These are phyloP conservation scores for Papilionanthe hybrid DNA, from an alignment of 116 monocot genomes.

Conservation along the genomic window DNA sequence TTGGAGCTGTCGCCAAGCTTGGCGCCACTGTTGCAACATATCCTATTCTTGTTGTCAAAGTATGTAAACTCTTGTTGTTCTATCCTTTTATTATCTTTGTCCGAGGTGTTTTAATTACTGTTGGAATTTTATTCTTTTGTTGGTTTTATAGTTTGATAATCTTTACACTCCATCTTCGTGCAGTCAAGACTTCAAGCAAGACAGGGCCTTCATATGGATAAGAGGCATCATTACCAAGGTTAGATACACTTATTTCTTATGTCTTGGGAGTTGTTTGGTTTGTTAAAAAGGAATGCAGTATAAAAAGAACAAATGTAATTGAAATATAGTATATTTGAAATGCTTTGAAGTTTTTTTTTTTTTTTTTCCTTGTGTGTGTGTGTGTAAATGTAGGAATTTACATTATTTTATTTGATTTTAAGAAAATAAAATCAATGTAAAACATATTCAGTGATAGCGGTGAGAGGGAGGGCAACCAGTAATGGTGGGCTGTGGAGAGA, in stretches of 20 bases:
- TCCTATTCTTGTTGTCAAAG: constrained; percentile 93
- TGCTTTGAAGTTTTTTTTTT: no score
- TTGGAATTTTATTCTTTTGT: background rate
- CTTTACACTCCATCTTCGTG: background rate
- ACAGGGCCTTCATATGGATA: constrained; percentile 49
- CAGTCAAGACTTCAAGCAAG: constrained; percentile 92
- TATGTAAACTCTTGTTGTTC: constrained; percentile 9
- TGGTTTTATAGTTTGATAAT: constrained; percentile 4
- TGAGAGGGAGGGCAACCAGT: no score
- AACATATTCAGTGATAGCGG: no score
- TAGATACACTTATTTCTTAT: background rate
- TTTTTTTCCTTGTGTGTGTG: no score
- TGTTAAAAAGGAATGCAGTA: no score
- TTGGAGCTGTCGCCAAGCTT: constrained; percentile 75
- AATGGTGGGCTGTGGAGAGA: no score
- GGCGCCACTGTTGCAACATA: constrained; percentile 79
- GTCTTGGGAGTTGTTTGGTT: background rate
- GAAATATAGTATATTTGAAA: no score
- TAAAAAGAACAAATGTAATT: no score
- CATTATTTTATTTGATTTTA: no score
- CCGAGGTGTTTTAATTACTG: background rate
- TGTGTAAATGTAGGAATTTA: no score
- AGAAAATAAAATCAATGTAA: no score
- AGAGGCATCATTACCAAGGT: constrained; percentile 71
- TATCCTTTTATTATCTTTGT: background rate